Evolutionary conservation across 2,329 filamentous ascomycete species (phyloP), one percentile per base, ranked within the genome.

Genomic region (Aspergillus neotritici): DNA sequence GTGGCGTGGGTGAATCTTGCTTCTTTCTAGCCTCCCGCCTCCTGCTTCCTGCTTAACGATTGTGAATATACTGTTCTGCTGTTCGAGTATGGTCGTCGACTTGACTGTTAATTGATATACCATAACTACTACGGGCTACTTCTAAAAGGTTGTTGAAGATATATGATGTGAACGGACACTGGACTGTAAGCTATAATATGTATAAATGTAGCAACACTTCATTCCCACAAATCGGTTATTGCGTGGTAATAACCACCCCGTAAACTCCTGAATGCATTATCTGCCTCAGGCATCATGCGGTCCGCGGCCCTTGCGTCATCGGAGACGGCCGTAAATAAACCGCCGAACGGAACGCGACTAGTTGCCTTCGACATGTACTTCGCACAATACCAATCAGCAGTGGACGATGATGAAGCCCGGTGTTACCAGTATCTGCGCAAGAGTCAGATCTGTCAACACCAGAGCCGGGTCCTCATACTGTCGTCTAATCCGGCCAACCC

Each of bases 321-420:
- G 33, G 34, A 31, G 25, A 14, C 40, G 12, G 29, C 34, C 10
- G 17, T 14, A 8, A 28, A 6, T 12, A 7, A 4, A 21, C 9
- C 21, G 21, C 21, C 21, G 21, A 25, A 25, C 21, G 21, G 21
- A 25, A 25, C 21, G 21, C 21, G 21, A 25, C 21, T 25, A 25
- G 4, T 25, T 25, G 21, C 21, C 5, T 49, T 56, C 50, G n/a
- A n/a, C n/a, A 55, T 52, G 44, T 44, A 41, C 31, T 38, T 25
- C 13, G 15, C 46, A 37, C 34, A 37, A 36, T 48, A 43, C 52
- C 46, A 34, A 12, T 37, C 32, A 40, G 16, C 31, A 34, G 15
- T 33, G 35, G 14, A 35, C 21, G 31, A 56, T 50, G 35, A 60
- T 63, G 60, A 42, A 44, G 44, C 32, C 46, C 54, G 47, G 42